Conservation (phyloP, 768 basidiomycete species). For the Gyrodon lividus region DNA sequence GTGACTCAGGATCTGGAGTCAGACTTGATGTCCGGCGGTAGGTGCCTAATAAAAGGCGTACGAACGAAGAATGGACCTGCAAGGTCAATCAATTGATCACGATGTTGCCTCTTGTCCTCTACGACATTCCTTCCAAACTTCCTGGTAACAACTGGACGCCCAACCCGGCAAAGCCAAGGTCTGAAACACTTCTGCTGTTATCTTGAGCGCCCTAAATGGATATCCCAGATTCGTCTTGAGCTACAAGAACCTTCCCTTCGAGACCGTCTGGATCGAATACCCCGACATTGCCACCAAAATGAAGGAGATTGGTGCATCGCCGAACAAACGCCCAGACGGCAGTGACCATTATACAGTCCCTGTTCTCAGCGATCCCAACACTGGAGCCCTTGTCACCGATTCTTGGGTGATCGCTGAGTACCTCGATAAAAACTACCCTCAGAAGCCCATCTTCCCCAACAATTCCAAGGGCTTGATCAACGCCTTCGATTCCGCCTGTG, state of each 20-base stretch:
- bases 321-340: conserved; percentile 18
- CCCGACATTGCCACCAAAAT: conserved; percentile 29
- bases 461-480: conserved; percentile 23
- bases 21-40: background rate
- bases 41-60: conserved; percentile 1
- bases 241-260: conserved; percentile 34
- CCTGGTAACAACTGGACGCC: conserved; percentile 35
- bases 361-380: conserved; percentile 33
- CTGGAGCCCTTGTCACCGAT: conserved; percentile 27
- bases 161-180: conserved; percentile 41
- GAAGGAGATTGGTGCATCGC: conserved; percentile 27
- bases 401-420: conserved; percentile 35
- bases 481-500: conserved; percentile 13
- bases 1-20: too few relatives aligned
- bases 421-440: conserved; percentile 35
- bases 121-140: conserved; percentile 35
- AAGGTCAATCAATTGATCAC: background rate
- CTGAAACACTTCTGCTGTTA: background rate
- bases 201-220: background rate
- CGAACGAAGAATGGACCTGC: too few relatives aligned
- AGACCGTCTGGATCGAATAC: conserved; percentile 35
- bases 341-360: conserved; percentile 31
- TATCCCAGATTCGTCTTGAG: conserved; percentile 28
- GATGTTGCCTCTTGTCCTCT: conserved; percentile 33
- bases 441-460: conserved; percentile 28